A percentile compares a stretch with the other conserved stretches of the same genome.
phyloP scores from a whole-genome alignment of 2,329 filamentous ascomycete species.

The Aureobasidium sp. region DNA sequence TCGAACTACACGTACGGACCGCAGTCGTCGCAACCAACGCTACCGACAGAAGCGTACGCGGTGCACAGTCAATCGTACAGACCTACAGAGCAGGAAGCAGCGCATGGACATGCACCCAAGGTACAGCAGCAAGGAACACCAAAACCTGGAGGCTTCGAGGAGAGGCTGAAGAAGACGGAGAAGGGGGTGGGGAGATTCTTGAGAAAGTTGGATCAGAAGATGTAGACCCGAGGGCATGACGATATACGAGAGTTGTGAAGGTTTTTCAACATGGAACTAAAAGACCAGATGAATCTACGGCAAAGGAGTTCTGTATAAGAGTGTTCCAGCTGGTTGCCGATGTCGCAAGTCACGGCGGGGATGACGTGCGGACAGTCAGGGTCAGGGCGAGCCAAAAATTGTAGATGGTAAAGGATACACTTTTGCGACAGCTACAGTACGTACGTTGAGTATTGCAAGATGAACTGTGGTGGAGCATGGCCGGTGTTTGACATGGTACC shows the following conservation, averaged over 20 bases:
- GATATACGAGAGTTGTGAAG: no score
- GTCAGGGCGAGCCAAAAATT: background rate
- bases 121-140: conserved; percentile 20
- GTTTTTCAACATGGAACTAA: no score
- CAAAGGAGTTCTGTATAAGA: no score
- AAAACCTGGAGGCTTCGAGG: conserved; percentile 42
- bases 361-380: conserved; percentile 3
- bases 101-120: conserved; percentile 18
- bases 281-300: no score
- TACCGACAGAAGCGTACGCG: conserved; percentile 35
- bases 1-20: conserved; percentile 44
- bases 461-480: conserved; percentile 6
- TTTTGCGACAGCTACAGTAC: background rate
- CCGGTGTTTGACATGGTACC: background rate
- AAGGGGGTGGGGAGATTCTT: conserved; percentile 62
- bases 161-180: conserved; percentile 57
- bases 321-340: background rate
- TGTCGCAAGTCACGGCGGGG: conserved; percentile 1
- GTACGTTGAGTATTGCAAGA: background rate
- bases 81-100: conserved; percentile 54
- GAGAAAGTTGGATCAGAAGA: conserved; percentile 57
- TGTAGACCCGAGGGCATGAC: background rate
- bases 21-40: conserved; percentile 21
- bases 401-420: background rate
- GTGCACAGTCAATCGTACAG: conserved; percentile 62